Evolutionary conservation across 1,284 basidiomycete genomes (phyloP).

Genomic region (Pyrrhoderma lamaoense): DNA sequence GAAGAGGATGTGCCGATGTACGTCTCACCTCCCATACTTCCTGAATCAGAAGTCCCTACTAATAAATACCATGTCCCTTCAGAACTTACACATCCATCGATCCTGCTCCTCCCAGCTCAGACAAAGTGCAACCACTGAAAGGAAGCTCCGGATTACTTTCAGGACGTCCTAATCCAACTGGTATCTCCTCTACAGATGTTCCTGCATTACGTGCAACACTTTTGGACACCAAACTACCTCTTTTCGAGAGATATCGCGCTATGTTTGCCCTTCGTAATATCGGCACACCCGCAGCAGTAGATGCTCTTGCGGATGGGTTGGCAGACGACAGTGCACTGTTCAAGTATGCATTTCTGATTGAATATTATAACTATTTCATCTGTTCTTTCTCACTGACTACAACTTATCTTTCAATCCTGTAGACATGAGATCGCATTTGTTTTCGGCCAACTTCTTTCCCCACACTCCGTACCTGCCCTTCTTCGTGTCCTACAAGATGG

Average conservation of each 20-base stretch:
- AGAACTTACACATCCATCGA: conserved; percentile 86
- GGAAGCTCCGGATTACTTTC: conserved; percentile 43
- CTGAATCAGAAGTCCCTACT: neutral
- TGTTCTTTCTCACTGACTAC: neutral
- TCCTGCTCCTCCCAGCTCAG: conserved; percentile 74
- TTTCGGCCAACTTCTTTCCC: conserved; percentile 91
- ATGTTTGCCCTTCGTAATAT: conserved; percentile 98
- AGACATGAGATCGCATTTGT: conserved; percentile 98
- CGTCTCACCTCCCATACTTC: neutral
- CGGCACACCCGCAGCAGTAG: conserved; percentile 73
- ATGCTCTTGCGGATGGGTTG: conserved; percentile 89
- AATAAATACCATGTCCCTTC: neutral
- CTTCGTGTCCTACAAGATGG: conserved; percentile 68
- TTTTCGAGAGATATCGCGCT: conserved; percentile 94
- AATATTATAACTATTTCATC: neutral
- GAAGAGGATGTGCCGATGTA: conserved; percentile 32
- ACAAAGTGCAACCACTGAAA: no score
- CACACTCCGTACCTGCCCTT: conserved; percentile 83
- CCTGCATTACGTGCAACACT: conserved; percentile 56
- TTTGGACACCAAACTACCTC: conserved; percentile 60
- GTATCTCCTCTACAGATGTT: conserved; percentile 43
- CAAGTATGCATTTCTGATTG: conserved; percentile 50
- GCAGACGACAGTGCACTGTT: conserved; percentile 83
- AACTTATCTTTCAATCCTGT: conserved; percentile 3
- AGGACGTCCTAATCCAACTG: conserved; percentile 42